phyloP scores from a whole-genome alignment of 805 yeast species.

The Scheffersomyces spartinae region DNA sequence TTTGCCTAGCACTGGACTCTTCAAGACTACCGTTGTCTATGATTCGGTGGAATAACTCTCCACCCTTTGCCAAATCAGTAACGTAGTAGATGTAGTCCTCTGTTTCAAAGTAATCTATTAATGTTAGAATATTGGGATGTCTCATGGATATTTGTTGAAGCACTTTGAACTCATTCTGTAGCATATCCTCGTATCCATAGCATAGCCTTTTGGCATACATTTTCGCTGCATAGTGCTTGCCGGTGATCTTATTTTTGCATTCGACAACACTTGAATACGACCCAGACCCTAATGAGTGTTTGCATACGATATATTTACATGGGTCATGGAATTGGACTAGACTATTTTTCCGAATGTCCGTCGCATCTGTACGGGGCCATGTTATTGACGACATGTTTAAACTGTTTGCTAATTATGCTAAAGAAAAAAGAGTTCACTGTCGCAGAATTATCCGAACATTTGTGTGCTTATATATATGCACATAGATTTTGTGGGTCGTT shows the following conservation, averaged over 20 bases:
- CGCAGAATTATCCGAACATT: too few species aligned
- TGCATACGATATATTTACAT: too few species aligned
- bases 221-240: slow-evolving; percentile 39
- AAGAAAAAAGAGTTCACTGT: too few species aligned
- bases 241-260: slow-evolving; percentile 31
- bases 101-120: slow-evolving; percentile 65
- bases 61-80: slow-evolving; percentile 58
- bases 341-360: too few species aligned
- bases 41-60: slow-evolving; percentile 57
- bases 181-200: slow-evolving; percentile 24
- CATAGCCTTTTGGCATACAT: slow-evolving; percentile 19
- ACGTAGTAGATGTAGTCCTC: slow-evolving; percentile 40
- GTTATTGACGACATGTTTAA: too few species aligned
- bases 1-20: slow-evolving; percentile 37
- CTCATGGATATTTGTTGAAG: slow-evolving; percentile 38
- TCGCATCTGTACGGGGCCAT: too few species aligned
- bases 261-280: slow-evolving; percentile 40
- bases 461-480: too few species aligned
- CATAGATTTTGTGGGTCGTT: too few species aligned
- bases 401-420: too few species aligned
- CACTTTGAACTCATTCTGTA: slow-evolving; percentile 52
- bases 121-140: slow-evolving; percentile 45
- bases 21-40: slow-evolving; percentile 30
- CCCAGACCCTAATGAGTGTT: slow-evolving; percentile 39
- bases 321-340: too few species aligned